phyloP scores from a whole-genome alignment of 106 monocot species.

The Chionographis japonica region DNA sequence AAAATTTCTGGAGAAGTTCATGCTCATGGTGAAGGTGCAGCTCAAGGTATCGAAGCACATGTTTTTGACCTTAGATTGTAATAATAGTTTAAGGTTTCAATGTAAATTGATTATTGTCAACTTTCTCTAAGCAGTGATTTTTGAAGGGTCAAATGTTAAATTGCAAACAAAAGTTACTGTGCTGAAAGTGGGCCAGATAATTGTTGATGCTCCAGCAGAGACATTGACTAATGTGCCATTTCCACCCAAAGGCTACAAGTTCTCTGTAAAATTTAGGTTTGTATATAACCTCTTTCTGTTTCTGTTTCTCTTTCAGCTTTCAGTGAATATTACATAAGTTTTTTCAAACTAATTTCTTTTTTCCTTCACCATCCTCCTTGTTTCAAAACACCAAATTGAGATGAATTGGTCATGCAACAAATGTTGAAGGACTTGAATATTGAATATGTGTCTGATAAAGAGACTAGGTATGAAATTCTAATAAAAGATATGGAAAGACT shows the following conservation, averaged over 20 bases:
- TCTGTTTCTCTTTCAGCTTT: background rate
- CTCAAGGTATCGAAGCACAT: slow-evolving; percentile 50
- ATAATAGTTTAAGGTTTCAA: background rate
- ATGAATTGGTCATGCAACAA: too few species aligned
- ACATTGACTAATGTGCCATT: slow-evolving; percentile 75
- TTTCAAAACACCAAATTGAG: too few species aligned
- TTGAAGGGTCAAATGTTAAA: slow-evolving; percentile 55
- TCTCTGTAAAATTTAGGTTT: slow-evolving; percentile 71
- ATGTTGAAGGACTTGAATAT: too few species aligned
- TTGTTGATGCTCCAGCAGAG: slow-evolving; percentile 58
- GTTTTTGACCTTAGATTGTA: background rate
- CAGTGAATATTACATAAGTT: too few species aligned
- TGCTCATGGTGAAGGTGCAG: slow-evolving; percentile 62
- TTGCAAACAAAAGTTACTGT: slow-evolving; percentile 71
- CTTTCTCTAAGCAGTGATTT: slow-evolving; percentile 44
- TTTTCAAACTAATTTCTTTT: too few species aligned
- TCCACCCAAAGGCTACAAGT: slow-evolving; percentile 72
- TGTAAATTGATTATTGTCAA: background rate
- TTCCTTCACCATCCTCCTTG: too few species aligned
- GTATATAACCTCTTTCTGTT: slow-evolving; percentile 2
- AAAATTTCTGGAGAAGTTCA: slow-evolving; percentile 67
- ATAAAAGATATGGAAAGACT: too few species aligned
- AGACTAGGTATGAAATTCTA: too few species aligned
- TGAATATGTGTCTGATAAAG: too few species aligned
- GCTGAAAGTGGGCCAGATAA: slow-evolving; percentile 47